Base-by-base conservation (phyloP, 2,329 filamentous ascomycete genomes). In the Diplodia corticola region DNA sequence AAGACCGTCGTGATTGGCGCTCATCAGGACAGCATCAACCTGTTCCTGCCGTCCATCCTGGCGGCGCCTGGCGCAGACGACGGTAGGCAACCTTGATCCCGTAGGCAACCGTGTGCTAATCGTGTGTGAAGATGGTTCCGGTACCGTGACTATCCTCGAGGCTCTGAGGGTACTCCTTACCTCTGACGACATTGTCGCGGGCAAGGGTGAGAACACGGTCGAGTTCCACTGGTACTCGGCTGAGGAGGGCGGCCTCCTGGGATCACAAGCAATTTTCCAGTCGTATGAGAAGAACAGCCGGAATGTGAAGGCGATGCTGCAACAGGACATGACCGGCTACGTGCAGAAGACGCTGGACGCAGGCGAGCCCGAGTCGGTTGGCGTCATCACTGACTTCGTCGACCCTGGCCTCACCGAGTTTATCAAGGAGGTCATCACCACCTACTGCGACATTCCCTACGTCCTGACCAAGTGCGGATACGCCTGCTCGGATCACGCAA, bases 151-250 rank as follows among this genome's bases (percentile, higher is more conserved):
- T 10, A 98, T 97, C 71, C 86, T 98, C 63, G 94, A 99, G 80
- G 91, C 93, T 3, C 86, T 99, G 74, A 88, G 92, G 40, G 89
- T 91, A 50, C 84, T 98, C 7, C 84, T 97, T 65, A 85, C 86
- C 70, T 89, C 89, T n/a, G 80, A 89, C 68, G 85, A 88, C 61
- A 85, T 97, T 67, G 79, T 89, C 44, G 80, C 84, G 60, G 92
- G 92, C 69, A 86, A 91, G 70, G 89, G 88, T 4, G 79, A 86
- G 67, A 97, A 97, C 80, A 96, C 92, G 0, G 83, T 99, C 71
- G 94, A 98, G 81, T 98, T 98, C 78, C 93, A 97, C 80, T 97
- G 92, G 92, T 97, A 96, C 81, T 91, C 89, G 51, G 93, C 92
- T 12, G 93, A 97, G 77, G 93, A 97, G 78, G 92, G 90, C 60